Evolutionary conservation across 805 yeast species (phyloP).

Genomic region (Lipomyces mesembrius): DNA sequence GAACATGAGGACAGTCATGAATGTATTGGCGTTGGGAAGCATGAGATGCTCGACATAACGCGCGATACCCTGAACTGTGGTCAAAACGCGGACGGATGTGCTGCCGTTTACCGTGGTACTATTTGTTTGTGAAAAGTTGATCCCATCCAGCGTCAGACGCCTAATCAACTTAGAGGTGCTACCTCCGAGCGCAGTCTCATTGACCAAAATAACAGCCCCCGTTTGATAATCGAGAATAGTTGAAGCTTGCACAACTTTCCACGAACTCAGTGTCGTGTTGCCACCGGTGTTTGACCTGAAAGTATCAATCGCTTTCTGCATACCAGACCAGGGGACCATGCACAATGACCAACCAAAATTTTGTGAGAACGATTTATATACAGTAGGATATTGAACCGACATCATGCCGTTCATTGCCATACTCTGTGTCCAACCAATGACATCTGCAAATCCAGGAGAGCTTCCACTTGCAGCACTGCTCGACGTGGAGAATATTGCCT

Average conservation of each 20-base stretch:
- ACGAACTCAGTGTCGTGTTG: slow-evolving; percentile 39
- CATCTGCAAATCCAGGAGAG: slow-evolving; percentile 42
- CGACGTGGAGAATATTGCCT: slow-evolving; percentile 26
- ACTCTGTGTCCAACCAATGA: slow-evolving; percentile 43
- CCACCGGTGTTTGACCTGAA: slow-evolving; percentile 44
- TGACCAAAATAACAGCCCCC: slow-evolving; percentile 25
- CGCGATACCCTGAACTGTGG: slow-evolving; percentile 42
- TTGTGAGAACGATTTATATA: slow-evolving; percentile 43
- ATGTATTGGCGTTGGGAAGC: slow-evolving; percentile 45
- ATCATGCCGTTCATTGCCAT: slow-evolving; percentile 46
- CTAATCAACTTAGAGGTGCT: slow-evolving; percentile 16
- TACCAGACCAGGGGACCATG: slow-evolving; percentile 42
- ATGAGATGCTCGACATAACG: slow-evolving; percentile 43
- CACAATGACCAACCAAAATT: slow-evolving; percentile 47
- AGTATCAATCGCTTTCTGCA: slow-evolving; percentile 44
- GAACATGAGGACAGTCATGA: slow-evolving; percentile 45
- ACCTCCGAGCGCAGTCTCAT: slow-evolving; percentile 9
- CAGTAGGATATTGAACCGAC: slow-evolving; percentile 44
- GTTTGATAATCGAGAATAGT: slow-evolving; percentile 29
- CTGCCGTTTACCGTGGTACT: slow-evolving; percentile 13
- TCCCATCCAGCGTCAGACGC: slow-evolving; percentile 26
- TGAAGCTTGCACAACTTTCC: slow-evolving; percentile 23
- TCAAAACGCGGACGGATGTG: slow-evolving; percentile 24
- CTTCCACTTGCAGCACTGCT: slow-evolving; percentile 13
- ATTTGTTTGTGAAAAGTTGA: slow-evolving; percentile 16